phyloP scores from a whole-genome alignment of 2,329 filamentous ascomycete genomes.

The Claviceps arundinis region DNA sequence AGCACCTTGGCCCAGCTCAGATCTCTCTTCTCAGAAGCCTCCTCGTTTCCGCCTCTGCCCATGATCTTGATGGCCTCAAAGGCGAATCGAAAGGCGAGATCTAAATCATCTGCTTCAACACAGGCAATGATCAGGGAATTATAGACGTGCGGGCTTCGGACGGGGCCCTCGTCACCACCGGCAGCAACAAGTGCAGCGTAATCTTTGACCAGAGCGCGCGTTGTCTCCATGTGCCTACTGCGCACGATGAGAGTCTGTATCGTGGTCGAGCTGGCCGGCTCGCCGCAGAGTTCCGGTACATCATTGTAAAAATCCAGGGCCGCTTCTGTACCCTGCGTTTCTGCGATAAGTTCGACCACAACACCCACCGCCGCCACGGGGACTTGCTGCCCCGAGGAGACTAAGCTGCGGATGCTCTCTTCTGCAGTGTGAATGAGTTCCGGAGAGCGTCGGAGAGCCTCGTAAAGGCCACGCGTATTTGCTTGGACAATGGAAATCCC shows the following conservation, averaged over 20 bases:
- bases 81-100: conserved; percentile 22
- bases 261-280: conserved; percentile 13
- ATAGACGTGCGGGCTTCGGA: conserved; percentile 10
- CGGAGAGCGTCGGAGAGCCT: conserved; percentile 35
- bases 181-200: conserved; percentile 14
- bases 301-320: conserved; percentile 22
- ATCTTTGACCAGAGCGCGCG: conserved; percentile 15
- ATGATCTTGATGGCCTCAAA: conserved; percentile 5
- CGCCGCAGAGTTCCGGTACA: conserved; percentile 15
- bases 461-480: conserved; percentile 51
- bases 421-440: conserved; percentile 38
- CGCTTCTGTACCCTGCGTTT: conserved; percentile 15
- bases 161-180: conserved; percentile 6
- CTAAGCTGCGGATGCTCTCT: conserved; percentile 39
- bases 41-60: not conserved
- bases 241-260: conserved; percentile 19
- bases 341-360: conserved; percentile 21
- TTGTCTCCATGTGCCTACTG: conserved; percentile 14
- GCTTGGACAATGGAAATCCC: conserved; percentile 38
- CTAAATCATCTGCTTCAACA: conserved; percentile 16
- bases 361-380: conserved; percentile 24
- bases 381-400: conserved; percentile 16
- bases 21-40: conserved; percentile 2
- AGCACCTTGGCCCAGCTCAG: conserved; percentile 17
- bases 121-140: conserved; percentile 17